Conservation (phyloP, 768 basidiomycete species). For the Lentinula detonsa region DNA sequence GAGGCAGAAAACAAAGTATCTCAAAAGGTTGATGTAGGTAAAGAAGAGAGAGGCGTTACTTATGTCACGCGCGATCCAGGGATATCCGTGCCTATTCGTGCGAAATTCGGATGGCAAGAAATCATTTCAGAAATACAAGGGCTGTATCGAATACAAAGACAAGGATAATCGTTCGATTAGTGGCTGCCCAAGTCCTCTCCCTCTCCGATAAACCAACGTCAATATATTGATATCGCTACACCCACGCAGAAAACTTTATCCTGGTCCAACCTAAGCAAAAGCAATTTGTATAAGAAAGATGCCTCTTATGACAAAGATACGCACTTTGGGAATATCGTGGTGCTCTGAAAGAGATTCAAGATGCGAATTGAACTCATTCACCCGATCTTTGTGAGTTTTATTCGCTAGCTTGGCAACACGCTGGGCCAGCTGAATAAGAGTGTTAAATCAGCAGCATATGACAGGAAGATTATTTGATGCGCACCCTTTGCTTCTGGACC, state of each 20-base stretch:
- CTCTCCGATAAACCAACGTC: background rate
- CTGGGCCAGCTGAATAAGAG: slow-evolving; percentile 50
- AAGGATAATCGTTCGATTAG: background rate
- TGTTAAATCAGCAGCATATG: slow-evolving; percentile 2
- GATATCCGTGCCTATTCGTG: slow-evolving; percentile 1
- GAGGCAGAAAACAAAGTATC: background rate
- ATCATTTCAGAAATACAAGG: background rate
- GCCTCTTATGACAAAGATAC: slow-evolving; percentile 10
- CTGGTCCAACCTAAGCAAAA: slow-evolving; percentile 67
- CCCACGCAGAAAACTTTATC: slow-evolving; percentile 42
- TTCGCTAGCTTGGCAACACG: slow-evolving; percentile 71
- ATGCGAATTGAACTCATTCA: slow-evolving; percentile 84
- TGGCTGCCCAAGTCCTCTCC: background rate
- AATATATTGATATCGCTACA: background rate
- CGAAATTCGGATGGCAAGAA: background rate
- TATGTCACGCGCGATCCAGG: slow-evolving; percentile 3
- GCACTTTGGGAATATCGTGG: slow-evolving; percentile 90
- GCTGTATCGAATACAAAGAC: background rate
- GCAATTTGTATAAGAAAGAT: slow-evolving; percentile 11
- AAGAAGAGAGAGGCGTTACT: background rate
- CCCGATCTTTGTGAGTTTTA: slow-evolving; percentile 92
- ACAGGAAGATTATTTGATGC: slow-evolving; percentile 16
- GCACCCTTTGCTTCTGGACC: slow-evolving; percentile 74
- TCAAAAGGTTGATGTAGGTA: background rate
- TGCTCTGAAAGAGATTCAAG: slow-evolving; percentile 87